Base-by-base conservation (phyloP, 495 filamentous ascomycete species). In the Aspergillus steynii region DNA sequence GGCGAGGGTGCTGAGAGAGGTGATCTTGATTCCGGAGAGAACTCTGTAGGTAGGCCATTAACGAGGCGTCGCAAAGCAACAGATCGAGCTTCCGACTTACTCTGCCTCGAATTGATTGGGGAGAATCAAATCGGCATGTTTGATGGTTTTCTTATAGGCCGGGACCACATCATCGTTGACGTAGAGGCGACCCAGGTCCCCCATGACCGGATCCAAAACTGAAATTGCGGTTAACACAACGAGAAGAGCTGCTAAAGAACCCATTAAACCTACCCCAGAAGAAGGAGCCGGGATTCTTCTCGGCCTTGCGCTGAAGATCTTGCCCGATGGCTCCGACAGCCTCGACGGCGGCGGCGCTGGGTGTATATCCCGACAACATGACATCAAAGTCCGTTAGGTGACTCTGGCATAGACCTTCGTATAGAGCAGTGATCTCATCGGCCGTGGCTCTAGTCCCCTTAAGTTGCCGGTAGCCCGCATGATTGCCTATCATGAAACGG, bases 201-300 rank as follows among this genome's bases (percentile, higher is more conserved):
- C 95, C 95, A 99, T 99, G 14, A 99, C 96, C 1, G 95, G 95
- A 71, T 99, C 95, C 50, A 99, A 80, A n/a, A 96, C 88, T 88
- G 54, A 64, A 50, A 14, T 15, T 31, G 20, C 12, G 50, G 65
- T 48, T 58, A 58, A 32, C 29, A 37, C 9, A n/a, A 32, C 15
- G 34, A 46, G 5, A 34, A 37, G 4, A 42, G 25, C 14, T 2
- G 8, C 8, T 15, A 49, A 14, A 6, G 1, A 28, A 0, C 12
- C 12, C n/a, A 50, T 20, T 27, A 42, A 15, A 42, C 82, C 62
- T 50, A 88, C 85, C 88, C 93, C 93, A 97, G 75, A 97, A 97
- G 77, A 97, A 95, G 28, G 85, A 87, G 0, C 92, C 92, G 0
- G 89, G 85, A 32, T 84, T 84, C 15, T 77, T 78, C 32, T 77